These are phyloP conservation scores for Suillus fuscotomentosus DNA, from an alignment of 768 basidiomycete species.

Conservation along the genomic window DNA sequence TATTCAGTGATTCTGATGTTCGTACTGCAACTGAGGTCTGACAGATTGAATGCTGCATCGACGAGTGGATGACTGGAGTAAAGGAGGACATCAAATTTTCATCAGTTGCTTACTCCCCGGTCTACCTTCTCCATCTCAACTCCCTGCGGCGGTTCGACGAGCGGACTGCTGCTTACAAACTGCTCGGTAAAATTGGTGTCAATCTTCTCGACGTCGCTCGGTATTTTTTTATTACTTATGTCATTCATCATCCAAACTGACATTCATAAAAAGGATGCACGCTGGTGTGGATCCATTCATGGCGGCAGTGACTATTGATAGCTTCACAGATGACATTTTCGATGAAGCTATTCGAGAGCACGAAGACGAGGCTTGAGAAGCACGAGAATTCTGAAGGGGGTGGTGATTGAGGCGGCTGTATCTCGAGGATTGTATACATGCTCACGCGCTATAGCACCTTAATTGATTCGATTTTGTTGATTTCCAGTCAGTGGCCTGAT, in stretches of 20 bases:
- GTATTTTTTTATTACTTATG: conserved; percentile 1
- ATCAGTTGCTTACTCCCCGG: conserved; percentile 1
- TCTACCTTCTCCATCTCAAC: conserved; percentile 8
- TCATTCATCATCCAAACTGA: background rate
- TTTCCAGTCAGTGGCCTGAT: background rate
- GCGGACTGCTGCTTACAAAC: conserved; percentile 3
- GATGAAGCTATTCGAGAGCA: conserved; percentile 3
- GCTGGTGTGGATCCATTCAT: conserved; percentile 4
- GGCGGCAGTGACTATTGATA: background rate
- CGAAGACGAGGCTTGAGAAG: background rate
- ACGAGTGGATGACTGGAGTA: conserved; percentile 11
- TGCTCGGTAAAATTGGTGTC: conserved; percentile 4
- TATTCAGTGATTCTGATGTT: background rate
- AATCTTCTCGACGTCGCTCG: background rate
- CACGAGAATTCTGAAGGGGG: background rate
- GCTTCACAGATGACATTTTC: background rate
- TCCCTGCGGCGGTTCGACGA: conserved; percentile 1
- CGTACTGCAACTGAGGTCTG: background rate
- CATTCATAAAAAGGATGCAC: conserved; percentile 7
- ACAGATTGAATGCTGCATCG: conserved; percentile 15
- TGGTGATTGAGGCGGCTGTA: background rate
- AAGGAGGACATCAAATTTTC: conserved; percentile 11
- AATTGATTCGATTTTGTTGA: background rate
- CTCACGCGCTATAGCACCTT: background rate
- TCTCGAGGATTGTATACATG: background rate